phyloP scores from a whole-genome alignment of 1,284 basidiomycete species.

The Malassezia obtusa region DNA sequence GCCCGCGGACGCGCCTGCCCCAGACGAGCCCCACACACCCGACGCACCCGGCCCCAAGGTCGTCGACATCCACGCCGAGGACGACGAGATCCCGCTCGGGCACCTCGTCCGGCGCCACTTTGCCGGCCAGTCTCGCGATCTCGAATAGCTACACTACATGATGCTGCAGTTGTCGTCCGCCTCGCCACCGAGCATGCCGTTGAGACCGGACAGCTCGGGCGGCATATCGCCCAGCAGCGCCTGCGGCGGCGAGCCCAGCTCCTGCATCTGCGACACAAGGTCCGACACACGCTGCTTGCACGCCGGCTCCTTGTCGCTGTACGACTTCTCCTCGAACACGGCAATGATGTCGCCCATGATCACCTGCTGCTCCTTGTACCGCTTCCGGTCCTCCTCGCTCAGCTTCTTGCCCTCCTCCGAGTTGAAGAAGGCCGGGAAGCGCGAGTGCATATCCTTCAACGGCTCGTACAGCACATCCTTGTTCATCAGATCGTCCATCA shows the following conservation, averaged over 20 bases:
- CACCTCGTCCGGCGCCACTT: not conserved
- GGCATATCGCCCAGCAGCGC: conserved; percentile 88
- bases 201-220: conserved; percentile 51
- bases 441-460: conserved; percentile 57
- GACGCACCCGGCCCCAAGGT: not conserved
- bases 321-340: conserved; percentile 60
- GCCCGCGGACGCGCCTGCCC: not conserved
- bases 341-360: conserved; percentile 62
- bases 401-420: conserved; percentile 50
- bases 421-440: conserved; percentile 67
- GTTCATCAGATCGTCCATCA: conserved; percentile 89
- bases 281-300: conserved; percentile 56
- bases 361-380: conserved; percentile 62
- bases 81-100: not conserved
- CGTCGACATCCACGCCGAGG: not conserved
- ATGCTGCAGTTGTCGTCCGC: conserved; percentile 32
- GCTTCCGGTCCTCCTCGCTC: conserved; percentile 58
- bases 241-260: conserved; percentile 71
- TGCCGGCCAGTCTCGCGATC: not conserved
- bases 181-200: conserved; percentile 23
- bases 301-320: conserved; percentile 56
- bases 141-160: conserved; percentile 22
- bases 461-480: conserved; percentile 89
- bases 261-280: conserved; percentile 76
- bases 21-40: not conserved